These are phyloP conservation scores for Helenozyma baotianmanensis DNA, from an alignment of 805 yeast species.

Conservation along the genomic window DNA sequence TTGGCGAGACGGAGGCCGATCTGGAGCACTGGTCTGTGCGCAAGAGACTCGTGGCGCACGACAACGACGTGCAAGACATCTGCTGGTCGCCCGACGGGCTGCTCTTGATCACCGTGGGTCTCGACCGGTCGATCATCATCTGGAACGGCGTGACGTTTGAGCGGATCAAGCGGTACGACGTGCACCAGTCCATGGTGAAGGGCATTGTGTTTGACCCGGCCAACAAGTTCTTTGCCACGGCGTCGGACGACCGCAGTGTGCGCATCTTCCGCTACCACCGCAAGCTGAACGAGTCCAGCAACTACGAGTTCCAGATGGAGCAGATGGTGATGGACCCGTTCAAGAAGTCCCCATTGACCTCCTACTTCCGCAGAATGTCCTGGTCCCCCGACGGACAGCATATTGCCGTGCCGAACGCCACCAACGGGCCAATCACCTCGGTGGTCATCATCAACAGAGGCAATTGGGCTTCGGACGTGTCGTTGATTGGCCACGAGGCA, in stretches of 20 bases:
- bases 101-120: constrained; percentile 86
- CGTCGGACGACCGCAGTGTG: constrained; percentile 91
- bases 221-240: constrained; percentile 93
- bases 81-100: constrained; percentile 98
- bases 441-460: constrained; percentile 74
- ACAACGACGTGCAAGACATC: constrained; percentile 94
- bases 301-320: constrained; percentile 81
- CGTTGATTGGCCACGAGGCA: constrained; percentile 77
- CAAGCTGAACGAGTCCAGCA: constrained; percentile 41
- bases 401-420: constrained; percentile 81
- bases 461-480: constrained; percentile 70
- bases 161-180: constrained; percentile 80
- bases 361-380: constrained; percentile 80
- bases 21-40: constrained; percentile 93
- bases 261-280: constrained; percentile 83
- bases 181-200: constrained; percentile 92
- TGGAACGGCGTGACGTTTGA: constrained; percentile 95
- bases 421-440: constrained; percentile 75
- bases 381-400: constrained; percentile 92
- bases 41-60: constrained; percentile 91
- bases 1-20: constrained; percentile 69
- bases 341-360: constrained; percentile 81
- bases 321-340: constrained; percentile 81
- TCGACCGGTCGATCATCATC: constrained; percentile 86
- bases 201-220: constrained; percentile 99